Conservation (phyloP, 2,329 filamentous ascomycete genomes). For the Fusarium equiseti region DNA sequence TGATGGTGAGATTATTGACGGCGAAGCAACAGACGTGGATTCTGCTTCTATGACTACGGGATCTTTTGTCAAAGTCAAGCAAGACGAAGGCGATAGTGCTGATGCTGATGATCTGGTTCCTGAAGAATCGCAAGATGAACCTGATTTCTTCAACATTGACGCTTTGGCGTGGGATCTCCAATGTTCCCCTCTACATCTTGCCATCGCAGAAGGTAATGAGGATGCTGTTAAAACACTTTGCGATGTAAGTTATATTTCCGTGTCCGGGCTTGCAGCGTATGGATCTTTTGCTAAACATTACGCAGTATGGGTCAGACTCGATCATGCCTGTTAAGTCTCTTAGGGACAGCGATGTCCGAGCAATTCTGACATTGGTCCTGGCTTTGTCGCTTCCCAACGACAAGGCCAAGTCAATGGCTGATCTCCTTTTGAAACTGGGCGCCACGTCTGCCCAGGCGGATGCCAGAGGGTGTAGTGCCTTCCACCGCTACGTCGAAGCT, state of each 20-base stretch:
- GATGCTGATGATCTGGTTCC: conserved; percentile 56
- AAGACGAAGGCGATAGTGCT: conserved; percentile 51
- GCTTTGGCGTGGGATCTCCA: conserved; percentile 83
- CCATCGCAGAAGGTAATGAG: conserved; percentile 78
- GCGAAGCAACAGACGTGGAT: conserved; percentile 58
- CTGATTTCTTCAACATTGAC: conserved; percentile 84
- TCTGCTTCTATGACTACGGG: conserved; percentile 69
- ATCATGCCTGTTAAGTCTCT: conserved; percentile 79
- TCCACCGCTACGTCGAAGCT: conserved; percentile 72
- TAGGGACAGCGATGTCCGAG: conserved; percentile 64
- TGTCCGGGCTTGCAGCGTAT: not conserved
- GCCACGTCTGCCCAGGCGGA: conserved; percentile 82
- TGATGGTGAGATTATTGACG: conserved; percentile 62
- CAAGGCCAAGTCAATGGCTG: conserved; percentile 73
- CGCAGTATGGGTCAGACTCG: conserved; percentile 80
- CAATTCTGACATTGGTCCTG: conserved; percentile 78
- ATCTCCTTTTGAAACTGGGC: conserved; percentile 75
- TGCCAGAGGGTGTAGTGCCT: conserved; percentile 69
- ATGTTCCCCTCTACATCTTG: conserved; percentile 80
- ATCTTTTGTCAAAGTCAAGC: conserved; percentile 78
- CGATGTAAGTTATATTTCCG: conserved; percentile 55
- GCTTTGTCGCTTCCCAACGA: conserved; percentile 72
- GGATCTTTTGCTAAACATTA: conserved; percentile 37
- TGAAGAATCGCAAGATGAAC: conserved; percentile 71
- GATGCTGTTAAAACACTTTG: conserved; percentile 77